Evolutionary conservation across 2,329 filamentous ascomycete species (phyloP), one percentile per base, ranked within the genome.

Genomic region (Xylaria sp.): DNA sequence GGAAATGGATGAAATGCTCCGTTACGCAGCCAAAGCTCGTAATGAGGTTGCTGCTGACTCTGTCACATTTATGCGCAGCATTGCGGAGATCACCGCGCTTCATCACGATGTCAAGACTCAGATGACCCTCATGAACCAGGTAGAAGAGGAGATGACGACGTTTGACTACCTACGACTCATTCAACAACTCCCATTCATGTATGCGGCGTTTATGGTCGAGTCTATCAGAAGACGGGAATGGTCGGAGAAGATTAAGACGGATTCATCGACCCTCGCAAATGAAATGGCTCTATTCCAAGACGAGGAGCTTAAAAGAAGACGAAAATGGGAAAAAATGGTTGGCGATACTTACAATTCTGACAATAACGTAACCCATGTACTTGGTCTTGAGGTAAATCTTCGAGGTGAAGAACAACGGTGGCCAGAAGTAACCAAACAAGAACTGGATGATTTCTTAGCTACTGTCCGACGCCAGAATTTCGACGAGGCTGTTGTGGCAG

Each of bases 251-350:
- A 90, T 98, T 76, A 92, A 90, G 73, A 85, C 87, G 2, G 95
- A 98, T 71, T 95, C 94, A 0, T 89, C 91, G 2, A 92, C 90
- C 0, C 80, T 99, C 25, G 92, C 93, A 25, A 96, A 98, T 74
- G 94, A 98, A 73, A 92, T 98, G 84, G 92, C 93, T 1, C 82
- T 92, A 0, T 94, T 96, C 67, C 92, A 95, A 72, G 94, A 97
- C 64, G 95, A 98, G 76, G 95, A 99, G 75, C 86, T 92, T 53
- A 93, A 94, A 70, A 84, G 95, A 54, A 86, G 95, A 47, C 91
- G 90, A 71, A 96, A 91, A 72, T 99, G 95, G 95, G 84, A 94
- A 64, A 96, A 93, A 72, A 90, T 86, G 67, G 89, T 96, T 49
- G 92, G 92, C 7, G 89, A 89, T 71, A 88, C 89, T 45, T 89